Evolutionary conservation across 169 alveolate genomes (phyloP).

Genomic region (Cryptosporidium sp.): DNA sequence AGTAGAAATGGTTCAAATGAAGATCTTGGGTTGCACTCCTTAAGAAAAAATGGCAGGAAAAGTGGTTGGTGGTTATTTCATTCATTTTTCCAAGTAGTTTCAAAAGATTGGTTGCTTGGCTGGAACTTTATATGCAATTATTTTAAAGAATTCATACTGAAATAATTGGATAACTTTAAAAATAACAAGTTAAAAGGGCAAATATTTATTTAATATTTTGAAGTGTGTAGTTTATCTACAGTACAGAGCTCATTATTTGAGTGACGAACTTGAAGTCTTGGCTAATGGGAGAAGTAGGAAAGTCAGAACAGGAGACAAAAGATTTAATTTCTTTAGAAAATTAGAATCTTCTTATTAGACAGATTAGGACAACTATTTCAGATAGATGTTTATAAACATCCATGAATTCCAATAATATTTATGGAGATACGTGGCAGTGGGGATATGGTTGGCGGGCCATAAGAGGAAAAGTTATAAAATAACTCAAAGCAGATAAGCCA

Average conservation of each 20-base stretch:
- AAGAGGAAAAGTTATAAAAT: neutral
- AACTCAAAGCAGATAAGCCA: neutral
- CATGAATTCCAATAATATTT: too few species aligned
- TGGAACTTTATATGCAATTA: conserved; percentile 14
- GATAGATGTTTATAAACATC: neutral
- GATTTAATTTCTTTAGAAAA: too few species aligned
- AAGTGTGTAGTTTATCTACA: too few species aligned
- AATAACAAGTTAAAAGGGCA: neutral
- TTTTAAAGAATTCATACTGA: conserved; percentile 1
- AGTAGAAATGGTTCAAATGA: neutral
- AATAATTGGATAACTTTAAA: neutral
- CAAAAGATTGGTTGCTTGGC: conserved; percentile 21
- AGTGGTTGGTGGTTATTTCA: neutral
- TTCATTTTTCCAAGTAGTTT: neutral
- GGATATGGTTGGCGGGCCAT: neutral
- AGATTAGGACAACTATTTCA: neutral
- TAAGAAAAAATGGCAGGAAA: neutral
- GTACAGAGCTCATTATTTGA: neutral
- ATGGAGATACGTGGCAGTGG: neutral
- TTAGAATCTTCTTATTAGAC: neutral
- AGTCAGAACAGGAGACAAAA: too few species aligned
- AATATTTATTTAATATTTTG: too few species aligned
- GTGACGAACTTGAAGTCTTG: too few species aligned
- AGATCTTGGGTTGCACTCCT: neutral
- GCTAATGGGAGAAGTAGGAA: too few species aligned